These are phyloP conservation scores for Xylaria flabelliformis DNA, from an alignment of 495 filamentous ascomycete genomes.

Conservation along the genomic window DNA sequence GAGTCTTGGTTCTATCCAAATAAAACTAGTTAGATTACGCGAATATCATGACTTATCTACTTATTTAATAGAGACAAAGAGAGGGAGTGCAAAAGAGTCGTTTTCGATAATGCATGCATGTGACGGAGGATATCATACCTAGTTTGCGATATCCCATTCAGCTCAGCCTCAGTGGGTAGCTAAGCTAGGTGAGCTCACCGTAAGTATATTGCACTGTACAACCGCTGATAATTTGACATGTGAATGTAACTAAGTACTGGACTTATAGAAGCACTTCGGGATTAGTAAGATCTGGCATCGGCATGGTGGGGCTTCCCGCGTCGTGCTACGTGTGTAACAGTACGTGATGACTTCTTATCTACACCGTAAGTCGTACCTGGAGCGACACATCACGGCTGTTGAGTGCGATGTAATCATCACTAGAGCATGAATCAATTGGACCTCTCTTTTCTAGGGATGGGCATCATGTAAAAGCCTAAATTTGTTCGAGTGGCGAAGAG, in stretches of 20 bases:
- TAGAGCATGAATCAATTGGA: background rate
- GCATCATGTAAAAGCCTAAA: background rate
- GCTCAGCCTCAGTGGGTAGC: background rate
- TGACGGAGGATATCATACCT: background rate
- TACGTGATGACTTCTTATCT: background rate
- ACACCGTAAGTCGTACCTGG: background rate
- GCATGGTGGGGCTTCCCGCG: slow-evolving; percentile 19
- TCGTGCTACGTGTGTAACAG: background rate
- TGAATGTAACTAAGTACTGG: slow-evolving; percentile 14
- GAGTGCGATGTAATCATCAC: background rate
- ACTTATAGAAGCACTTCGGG: background rate
- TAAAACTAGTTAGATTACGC: background rate
- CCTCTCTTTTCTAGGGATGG: background rate
- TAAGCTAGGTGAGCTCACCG: background rate
- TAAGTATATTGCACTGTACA: background rate
- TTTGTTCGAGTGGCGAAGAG: background rate
- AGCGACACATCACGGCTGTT: background rate
- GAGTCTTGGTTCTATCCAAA: background rate
- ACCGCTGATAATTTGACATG: background rate
- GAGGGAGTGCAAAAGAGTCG: background rate
- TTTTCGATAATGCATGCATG: slow-evolving; percentile 11
- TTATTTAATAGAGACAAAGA: background rate
- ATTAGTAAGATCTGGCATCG: slow-evolving; percentile 9
- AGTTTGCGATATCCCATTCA: background rate
- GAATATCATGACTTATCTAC: background rate